Evolutionary conservation across 2,329 filamentous ascomycete species (phyloP), one percentile per base, ranked within the genome.

Genomic region (Beauveria sp.): DNA sequence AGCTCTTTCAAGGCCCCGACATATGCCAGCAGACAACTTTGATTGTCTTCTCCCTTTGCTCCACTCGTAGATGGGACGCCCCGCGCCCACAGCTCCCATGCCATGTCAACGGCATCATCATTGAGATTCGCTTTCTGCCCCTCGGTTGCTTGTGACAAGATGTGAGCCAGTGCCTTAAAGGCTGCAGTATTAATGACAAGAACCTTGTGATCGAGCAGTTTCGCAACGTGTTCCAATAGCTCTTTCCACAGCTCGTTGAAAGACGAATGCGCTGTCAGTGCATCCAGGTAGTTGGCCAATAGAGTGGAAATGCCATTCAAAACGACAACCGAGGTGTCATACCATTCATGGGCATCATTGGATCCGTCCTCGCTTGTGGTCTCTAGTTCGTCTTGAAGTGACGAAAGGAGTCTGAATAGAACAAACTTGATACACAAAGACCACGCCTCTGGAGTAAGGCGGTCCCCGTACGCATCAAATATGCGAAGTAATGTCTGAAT

Each of bases 401-500:
- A 86, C 4, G 86, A 81, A 3, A 96, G 75, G 66, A 96, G 85
- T 63, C 84, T 85, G 73, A 96, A 93, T 2, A 96, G 81, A 7
- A 97, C 89, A 7, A 84, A 86, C 63, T 89, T 87, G 60, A 96
- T 83, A 67, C 92, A 95, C 30, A 93, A 81, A 53, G 88, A 87
- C 93, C 92, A 98, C 0, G 90, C 87, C 68, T 89, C 85, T 0
- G 90, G 81, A 46, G 83, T 87, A 5, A 97, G 79, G 58, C 89
- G 87, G 66, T 93, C 89, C 12, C 91, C 91, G 65, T 96, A 96
- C 1, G 91, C 92, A 71, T 96, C 92, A 65, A 98, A 92, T 22
- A 98, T 96, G 51, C 92, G 85, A 61, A 97, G 81, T 3, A 98
- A 78, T 0, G 93, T 97, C 72, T 97, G 93, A 24, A 97, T 90